A percentile compares a stretch with the other conserved stretches of the same genome.
Conservation (phyloP, 192 early-diverging fungal species). For the Chytriomyces sp. region DNA sequence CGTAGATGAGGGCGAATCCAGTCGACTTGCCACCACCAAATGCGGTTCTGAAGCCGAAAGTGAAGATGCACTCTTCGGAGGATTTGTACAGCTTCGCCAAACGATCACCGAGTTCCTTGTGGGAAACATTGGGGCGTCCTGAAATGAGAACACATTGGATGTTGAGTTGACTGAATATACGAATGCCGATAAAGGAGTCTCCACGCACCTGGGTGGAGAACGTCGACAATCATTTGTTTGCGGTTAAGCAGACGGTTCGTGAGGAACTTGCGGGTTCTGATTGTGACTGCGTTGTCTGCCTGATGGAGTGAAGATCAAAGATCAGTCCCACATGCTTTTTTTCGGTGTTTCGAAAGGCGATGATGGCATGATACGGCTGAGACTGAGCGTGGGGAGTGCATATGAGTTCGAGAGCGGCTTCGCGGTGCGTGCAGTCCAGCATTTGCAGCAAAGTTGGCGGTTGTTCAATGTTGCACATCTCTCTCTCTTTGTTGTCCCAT, state of each 20-base stretch:
- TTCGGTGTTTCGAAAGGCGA: too few species aligned
- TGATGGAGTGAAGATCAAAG: conserved; percentile 8
- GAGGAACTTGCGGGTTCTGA: conserved; percentile 99
- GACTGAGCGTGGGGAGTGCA: too few species aligned
- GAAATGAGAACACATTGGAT: background rate
- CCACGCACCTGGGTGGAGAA: conserved; percentile 77
- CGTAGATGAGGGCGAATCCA: conserved; percentile 97
- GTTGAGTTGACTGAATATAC: background rate
- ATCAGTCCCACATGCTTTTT: too few species aligned
- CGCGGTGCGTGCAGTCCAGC: too few species aligned
- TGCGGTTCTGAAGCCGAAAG: conserved; percentile 92
- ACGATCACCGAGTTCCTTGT: conserved; percentile 91
- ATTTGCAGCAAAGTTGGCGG: too few species aligned
- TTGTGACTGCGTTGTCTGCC: conserved; percentile 73
- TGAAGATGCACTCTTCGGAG: conserved; percentile 83
- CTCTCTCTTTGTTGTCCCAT: too few species aligned
- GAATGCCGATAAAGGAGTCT: background rate
- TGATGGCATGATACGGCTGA: too few species aligned
- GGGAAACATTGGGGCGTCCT: conserved; percentile 88
- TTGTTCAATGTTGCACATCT: too few species aligned
- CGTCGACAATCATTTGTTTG: conserved; percentile 97
- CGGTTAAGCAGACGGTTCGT: conserved; percentile 97
- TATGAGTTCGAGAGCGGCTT: too few species aligned
- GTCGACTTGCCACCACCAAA: conserved; percentile 97
- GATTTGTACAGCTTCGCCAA: conserved; percentile 95